These are phyloP conservation scores for Geotrichum bryndzae DNA, from an alignment of 1,139 yeast genomes.

Conservation along the genomic window DNA sequence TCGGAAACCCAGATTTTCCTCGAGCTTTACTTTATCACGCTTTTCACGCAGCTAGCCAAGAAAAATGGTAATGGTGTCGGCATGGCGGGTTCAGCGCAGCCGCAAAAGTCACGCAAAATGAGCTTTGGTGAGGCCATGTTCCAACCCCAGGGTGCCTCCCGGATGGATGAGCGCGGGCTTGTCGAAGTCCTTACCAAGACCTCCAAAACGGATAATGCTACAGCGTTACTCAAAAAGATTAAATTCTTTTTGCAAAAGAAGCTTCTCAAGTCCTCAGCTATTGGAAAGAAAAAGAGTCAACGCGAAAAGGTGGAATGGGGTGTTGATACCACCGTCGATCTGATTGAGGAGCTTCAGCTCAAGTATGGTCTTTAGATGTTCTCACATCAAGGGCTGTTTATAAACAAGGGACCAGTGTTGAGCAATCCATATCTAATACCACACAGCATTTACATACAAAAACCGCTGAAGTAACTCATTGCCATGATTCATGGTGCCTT, in stretches of 20 bases:
- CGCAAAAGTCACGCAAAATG: constrained; percentile 18
- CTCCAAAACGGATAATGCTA: constrained; percentile 39
- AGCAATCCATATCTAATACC: too few species aligned
- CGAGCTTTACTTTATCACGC: constrained; percentile 64
- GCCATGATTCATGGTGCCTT: not conserved
- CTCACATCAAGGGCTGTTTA: not conserved
- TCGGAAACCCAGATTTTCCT: constrained; percentile 61
- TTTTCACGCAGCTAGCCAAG: constrained; percentile 30
- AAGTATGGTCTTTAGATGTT: constrained; percentile 9
- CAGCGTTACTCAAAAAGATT: constrained; percentile 63
- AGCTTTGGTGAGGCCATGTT: constrained; percentile 26
- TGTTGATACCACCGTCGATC: constrained; percentile 47
- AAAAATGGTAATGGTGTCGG: not conserved
- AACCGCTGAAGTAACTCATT: not conserved
- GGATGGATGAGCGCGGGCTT: constrained; percentile 50
- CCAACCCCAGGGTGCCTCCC: constrained; percentile 12
- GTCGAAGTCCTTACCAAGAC: constrained; percentile 48
- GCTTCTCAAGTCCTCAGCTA: constrained; percentile 40
- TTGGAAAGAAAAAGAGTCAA: constrained; percentile 42
- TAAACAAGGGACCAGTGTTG: too few species aligned
- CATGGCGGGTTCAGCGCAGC: not conserved
- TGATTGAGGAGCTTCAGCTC: constrained; percentile 44
- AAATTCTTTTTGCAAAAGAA: constrained; percentile 56
- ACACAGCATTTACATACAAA: constrained; percentile 1
- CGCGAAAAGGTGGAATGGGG: constrained; percentile 68